A percentile compares a stretch with the other conserved stretches of the same genome.
phyloP scores from a whole-genome alignment of 2,329 filamentous ascomycete genomes.

The Penicillium sp. region DNA sequence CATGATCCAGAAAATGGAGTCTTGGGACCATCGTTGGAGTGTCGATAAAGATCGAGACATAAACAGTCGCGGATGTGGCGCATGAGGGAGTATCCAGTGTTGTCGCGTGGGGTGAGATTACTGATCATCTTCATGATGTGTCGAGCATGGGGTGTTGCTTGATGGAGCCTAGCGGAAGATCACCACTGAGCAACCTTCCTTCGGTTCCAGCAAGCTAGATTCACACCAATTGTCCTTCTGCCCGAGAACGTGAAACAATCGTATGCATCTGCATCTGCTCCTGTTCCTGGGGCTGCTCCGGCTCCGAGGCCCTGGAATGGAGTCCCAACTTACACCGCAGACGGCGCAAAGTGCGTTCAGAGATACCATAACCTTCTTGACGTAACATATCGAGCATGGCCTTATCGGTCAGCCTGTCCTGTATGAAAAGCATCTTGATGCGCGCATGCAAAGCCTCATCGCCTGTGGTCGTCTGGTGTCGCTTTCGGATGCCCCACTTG shows the following conservation, averaged over 20 bases:
- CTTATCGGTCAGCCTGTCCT: conserved; percentile 25
- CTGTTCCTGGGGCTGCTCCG: conserved; percentile 8
- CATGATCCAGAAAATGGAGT: not conserved
- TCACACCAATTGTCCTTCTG: not conserved
- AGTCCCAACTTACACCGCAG: conserved; percentile 26
- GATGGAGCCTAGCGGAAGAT: not conserved
- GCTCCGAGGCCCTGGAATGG: conserved; percentile 19
- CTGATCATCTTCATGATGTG: not conserved
- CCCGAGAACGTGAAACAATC: not conserved
- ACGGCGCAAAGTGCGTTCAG: conserved; percentile 23
- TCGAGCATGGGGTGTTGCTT: not conserved
- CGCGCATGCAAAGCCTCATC: conserved; percentile 23
- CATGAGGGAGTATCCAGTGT: not conserved
- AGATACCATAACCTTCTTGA: conserved; percentile 25
- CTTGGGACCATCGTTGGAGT: not conserved
- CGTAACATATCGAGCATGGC: conserved; percentile 25
- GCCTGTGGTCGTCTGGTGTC: conserved; percentile 24
- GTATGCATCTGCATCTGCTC: not conserved
- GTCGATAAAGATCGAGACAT: not conserved
- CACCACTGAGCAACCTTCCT: not conserved
- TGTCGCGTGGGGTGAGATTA: conserved; percentile 1
- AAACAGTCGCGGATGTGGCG: not conserved
- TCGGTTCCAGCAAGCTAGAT: not conserved
- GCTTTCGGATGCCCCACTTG: conserved; percentile 28
- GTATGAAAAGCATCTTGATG: conserved; percentile 21